These are phyloP conservation scores for Sporothrix brunneoviolacea DNA, from an alignment of 2,329 filamentous ascomycete genomes.

Conservation along the genomic window DNA sequence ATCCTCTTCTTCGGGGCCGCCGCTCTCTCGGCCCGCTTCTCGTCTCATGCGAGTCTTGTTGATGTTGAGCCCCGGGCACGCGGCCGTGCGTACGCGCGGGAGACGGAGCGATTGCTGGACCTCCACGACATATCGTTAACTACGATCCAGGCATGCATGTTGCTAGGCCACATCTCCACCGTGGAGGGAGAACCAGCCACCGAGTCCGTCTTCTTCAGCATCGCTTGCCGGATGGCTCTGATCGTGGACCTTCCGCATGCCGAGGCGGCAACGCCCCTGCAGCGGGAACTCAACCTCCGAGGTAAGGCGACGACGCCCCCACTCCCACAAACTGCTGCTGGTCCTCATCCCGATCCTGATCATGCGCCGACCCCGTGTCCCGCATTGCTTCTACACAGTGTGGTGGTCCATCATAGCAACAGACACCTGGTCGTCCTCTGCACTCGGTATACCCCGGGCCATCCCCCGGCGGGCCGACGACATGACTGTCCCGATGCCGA, in stretches of 20 bases:
- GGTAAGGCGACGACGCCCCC: no score
- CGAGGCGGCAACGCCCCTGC: no score
- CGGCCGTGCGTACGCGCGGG: background rate
- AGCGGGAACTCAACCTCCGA: no score
- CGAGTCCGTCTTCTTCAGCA: background rate
- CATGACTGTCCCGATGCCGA: no score
- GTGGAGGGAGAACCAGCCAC: background rate
- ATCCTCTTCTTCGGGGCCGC: background rate
- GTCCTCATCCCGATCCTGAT: no score
- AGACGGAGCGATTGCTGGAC: slow-evolving; percentile 1
- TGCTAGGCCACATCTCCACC: background rate
- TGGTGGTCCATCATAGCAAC: slow-evolving; percentile 4
- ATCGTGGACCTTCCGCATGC: background rate
- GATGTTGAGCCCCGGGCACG: background rate
- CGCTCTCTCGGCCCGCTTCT: background rate
- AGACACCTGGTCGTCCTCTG: slow-evolving; percentile 3
- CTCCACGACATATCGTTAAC: background rate
- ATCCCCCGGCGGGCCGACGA: background rate
- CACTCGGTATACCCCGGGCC: background rate
- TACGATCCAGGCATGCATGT: background rate
- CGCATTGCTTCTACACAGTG: no score
- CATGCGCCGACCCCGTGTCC: background rate
- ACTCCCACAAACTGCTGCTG: background rate
- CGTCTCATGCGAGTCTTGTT: background rate
- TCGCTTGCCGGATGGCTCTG: background rate